Base-by-base conservation (phyloP, 768 basidiomycete genomes). In the Holtermanniella nyarrowii region DNA sequence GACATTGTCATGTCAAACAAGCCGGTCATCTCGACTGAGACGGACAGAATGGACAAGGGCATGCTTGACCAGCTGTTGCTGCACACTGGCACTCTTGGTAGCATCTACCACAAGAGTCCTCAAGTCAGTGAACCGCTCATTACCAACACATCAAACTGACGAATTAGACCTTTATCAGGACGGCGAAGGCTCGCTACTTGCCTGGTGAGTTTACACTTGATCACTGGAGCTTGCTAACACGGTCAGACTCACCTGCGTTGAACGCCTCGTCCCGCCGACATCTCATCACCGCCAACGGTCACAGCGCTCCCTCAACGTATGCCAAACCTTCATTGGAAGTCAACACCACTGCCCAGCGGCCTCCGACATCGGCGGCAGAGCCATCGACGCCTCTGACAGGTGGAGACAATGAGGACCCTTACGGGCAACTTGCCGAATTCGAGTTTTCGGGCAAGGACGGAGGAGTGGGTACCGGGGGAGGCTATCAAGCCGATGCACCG, bases 71-170 rank as follows among this genome's bases (percentile, higher is more conserved):
- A 96, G 59, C 77, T 99, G 12, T 73, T 99, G 41, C 73, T 99
- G 26, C 90, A 97, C 70, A 90, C 93, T 0, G 93, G 88, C 4
- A 90, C 88, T 12, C 74, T 97, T 24, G 86, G 89, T 23, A 91
- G 88, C 54, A 93, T 99, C 53, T 99, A 96, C 72, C 93, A 96
- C 76, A 95, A 96, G 75, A 90, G 90, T 62, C 91, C 91, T 14
- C 87, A 93, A 78, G 65, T 67, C 25, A 50, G 62, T n/a, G n/a
- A n/a, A n/a, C n/a, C n/a, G n/a, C n/a, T n/a, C n/a, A 11, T 87
- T 86, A 42, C 58, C 75, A 59, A n/a, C n/a, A n/a, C n/a, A n/a
- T n/a, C n/a, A n/a, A n/a, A n/a, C n/a, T n/a, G n/a, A n/a, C n/a
- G n/a, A n/a, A n/a, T n/a, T 42, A 89, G 86, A 93, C 89, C 1